These are phyloP conservation scores for Cladophialophora chaetospira DNA, from an alignment of 2,329 filamentous ascomycete genomes.

Conservation along the genomic window DNA sequence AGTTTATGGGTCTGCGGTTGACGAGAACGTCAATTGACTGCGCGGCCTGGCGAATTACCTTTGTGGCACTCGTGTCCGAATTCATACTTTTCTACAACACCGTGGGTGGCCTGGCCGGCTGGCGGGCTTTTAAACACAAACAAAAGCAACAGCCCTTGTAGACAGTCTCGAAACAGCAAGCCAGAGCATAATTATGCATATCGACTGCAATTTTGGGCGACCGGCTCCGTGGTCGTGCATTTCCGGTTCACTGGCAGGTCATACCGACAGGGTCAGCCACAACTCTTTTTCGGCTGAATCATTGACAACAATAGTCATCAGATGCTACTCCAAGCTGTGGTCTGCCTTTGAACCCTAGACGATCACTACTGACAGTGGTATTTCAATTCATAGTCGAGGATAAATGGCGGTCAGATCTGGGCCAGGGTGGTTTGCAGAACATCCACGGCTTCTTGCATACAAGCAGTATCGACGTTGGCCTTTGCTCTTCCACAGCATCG, in stretches of 20 bases:
- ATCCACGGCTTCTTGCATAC: constrained; percentile 5
- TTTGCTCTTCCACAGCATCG: constrained; percentile 7
- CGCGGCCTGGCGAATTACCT: background rate
- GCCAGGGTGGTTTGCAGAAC: constrained; percentile 1
- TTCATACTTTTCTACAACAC: too few species aligned
- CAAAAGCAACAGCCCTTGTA: too few species aligned
- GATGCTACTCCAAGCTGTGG: background rate
- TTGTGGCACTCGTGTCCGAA: background rate
- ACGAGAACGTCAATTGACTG: too few species aligned
- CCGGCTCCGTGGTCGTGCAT: background rate
- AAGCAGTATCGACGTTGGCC: background rate
- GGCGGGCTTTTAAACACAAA: too few species aligned
- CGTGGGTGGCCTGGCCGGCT: too few species aligned
- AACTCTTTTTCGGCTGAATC: background rate
- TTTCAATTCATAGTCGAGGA: background rate
- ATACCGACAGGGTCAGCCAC: too few species aligned
- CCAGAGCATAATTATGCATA: background rate
- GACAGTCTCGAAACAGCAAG: background rate
- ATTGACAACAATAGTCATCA: background rate
- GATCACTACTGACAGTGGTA: background rate
- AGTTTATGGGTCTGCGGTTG: background rate
- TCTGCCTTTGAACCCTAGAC: background rate
- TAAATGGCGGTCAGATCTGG: constrained; percentile 6
- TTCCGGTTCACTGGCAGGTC: background rate
- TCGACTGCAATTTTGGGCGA: background rate